Evolutionary conservation across 2,329 filamentous ascomycete species (phyloP), one percentile per base, ranked within the genome.

Genomic region (Fusarium pseudoanthophilum): DNA sequence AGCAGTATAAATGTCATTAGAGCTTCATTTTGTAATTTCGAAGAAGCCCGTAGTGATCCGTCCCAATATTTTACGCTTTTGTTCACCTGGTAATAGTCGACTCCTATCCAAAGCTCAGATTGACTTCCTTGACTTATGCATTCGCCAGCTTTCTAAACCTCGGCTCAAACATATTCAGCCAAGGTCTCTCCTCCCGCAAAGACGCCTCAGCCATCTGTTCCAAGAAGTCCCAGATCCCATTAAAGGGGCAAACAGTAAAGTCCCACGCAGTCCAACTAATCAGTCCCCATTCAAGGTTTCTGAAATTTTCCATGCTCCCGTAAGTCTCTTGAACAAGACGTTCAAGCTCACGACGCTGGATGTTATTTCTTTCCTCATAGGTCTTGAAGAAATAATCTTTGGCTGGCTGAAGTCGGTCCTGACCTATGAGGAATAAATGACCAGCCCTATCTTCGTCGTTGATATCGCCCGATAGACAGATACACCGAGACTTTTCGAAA

Each of bases 311-410:
- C 34, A 68, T 55, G 6, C 40, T 62, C 4, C 55, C 65, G 2
- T 68, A 68, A 7, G 30, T 68, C 42, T 68, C 64, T 13, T 43
- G 21, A 10, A 68, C 40, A 6, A 68, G 55, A 18, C 32, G 65
- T 1, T 68, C 65, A 13, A 68, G 48, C 20, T 49, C 64, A 21
- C 15, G 24, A 4, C 46, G 46, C 14, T 68, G 46, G 6, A 24
- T 26, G 6, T 62, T 30, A 5, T 62, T 26, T 9, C 46, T 24
- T 4, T 62, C 36, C 21, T 62, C 20, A 15, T 53, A 68, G 4
- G 26, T 20, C 4, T 39, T 61, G 24, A 68, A 53, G 30, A 68
- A 68, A 37, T 43, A 68, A 4, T 62, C 64, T 11, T 68, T 68
- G 1, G 65, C 30, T 21, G 55, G 64, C 8, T 62, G 48, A 11